Evolutionary conservation across 108 stramenopile genomes (phyloP), one percentile per base, ranked within the genome.

Genomic region (Pseudonitzschia delicatissima): DNA sequence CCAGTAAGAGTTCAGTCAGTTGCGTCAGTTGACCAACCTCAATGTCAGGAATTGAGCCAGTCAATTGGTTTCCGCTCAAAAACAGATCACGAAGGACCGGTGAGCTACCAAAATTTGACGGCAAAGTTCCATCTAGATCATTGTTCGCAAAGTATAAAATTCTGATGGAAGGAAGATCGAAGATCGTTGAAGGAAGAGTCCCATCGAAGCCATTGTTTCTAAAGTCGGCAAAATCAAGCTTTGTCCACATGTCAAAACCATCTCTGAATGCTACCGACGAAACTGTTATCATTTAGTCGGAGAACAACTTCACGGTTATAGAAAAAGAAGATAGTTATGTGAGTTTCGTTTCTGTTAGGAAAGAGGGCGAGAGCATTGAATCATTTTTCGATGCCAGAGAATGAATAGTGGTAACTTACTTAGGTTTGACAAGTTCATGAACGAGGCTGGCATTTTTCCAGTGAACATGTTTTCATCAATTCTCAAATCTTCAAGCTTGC

Each of bases 81-180:
- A 53, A 69, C 6, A 77, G 47, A 45, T 77, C 77, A 32, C 62
- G 50, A 21, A 77, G 53, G 35, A 67, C 64, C 25, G 66, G 42
- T 8, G 74, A 63, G 45, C 37, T 45, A 4, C 55, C 39, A 61
- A 55, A 63, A 45, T 34, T 67, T 7, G 40, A 26, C 52, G 82
- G 82, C 5, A 83, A 48, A 21, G 59, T 67, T 29, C 86, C 86
- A 37, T 45, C 77, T 29, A 90, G 42, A 5, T 67, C 45, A 53
- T 90, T 90, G 23, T 64, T 62, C 26, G 80, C 63, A 20, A 78
- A 49, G 32, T 77, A 90, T 51, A 90, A 64, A 48, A 84, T 75
- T 28, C 76, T 77, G 20, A 86, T 70, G 4, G 72, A 68, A n/a
- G 75, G 68, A 47, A 77, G 63, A 45, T 68, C 63, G 45, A 77